A percentile compares a stretch with the other conserved stretches of the same genome.
Evolutionary conservation across 306 rosid genomes (phyloP).

Genomic region (Quercus berberidifolia): DNA sequence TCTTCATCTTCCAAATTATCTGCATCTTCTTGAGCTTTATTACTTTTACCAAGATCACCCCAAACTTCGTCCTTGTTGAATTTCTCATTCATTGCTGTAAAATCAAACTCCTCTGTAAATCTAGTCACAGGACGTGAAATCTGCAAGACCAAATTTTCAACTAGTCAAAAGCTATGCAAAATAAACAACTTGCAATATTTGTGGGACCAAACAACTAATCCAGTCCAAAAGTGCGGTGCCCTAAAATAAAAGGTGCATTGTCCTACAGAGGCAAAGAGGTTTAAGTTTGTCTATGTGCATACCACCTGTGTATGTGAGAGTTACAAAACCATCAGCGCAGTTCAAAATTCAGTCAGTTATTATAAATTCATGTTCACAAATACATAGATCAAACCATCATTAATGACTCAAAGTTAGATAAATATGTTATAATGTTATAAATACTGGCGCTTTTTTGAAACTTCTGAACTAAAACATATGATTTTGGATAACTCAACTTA

Average conservation of each 20-base stretch:
- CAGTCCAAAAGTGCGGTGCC: background rate
- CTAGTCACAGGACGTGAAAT: slow-evolving; percentile 33
- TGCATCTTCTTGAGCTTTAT: slow-evolving; percentile 25
- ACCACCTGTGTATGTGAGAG: background rate
- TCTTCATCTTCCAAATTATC: slow-evolving; percentile 28
- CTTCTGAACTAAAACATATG: background rate
- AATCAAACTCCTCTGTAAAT: slow-evolving; percentile 56
- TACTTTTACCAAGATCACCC: slow-evolving; percentile 52
- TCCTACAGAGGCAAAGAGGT: background rate
- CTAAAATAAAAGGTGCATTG: background rate
- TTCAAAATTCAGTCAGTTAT: background rate
- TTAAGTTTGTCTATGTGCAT: background rate
- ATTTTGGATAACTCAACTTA: background rate
- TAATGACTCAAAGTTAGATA: background rate
- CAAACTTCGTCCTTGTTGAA: slow-evolving; percentile 62
- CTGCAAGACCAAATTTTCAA: slow-evolving; percentile 20
- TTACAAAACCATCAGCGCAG: background rate
- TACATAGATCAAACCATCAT: no score
- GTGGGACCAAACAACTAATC: background rate
- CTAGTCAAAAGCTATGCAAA: background rate
- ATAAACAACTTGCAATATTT: background rate
- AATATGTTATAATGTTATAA: background rate
- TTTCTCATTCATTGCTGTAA: slow-evolving; percentile 59
- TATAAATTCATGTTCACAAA: background rate
- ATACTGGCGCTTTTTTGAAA: background rate